Conservation (phyloP, 2,329 filamentous ascomycete genomes). For the Fusarium hostae region DNA sequence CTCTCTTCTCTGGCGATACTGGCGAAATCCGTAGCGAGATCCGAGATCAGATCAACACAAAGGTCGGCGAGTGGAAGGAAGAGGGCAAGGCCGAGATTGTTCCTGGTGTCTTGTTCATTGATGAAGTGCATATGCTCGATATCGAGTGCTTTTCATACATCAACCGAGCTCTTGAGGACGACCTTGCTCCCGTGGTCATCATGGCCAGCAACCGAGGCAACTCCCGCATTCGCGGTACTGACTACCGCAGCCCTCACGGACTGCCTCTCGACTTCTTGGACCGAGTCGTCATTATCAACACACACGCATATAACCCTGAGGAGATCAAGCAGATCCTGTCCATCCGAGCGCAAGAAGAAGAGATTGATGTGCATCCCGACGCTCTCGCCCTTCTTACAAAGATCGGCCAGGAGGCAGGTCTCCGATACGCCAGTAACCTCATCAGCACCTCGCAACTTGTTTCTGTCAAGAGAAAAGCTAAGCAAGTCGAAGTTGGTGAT, state of each 20-base stretch:
- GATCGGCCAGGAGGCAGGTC: conserved; percentile 90
- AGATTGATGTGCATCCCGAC: conserved; percentile 90
- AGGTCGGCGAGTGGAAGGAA: conserved; percentile 99
- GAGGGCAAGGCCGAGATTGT: conserved; percentile 99
- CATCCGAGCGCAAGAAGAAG: conserved; percentile 94
- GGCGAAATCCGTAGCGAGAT: conserved; percentile 98
- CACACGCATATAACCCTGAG: conserved; percentile 81
- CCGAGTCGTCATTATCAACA: conserved; percentile 95
- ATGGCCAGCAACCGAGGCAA: conserved; percentile 98
- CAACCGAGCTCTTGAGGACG: conserved; percentile 94
- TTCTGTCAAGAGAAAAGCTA: conserved; percentile 83
- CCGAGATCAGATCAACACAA: conserved; percentile 98
- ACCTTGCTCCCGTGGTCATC: conserved; percentile 96
- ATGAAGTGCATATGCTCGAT: conserved; percentile 99
- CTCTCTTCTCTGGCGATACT: conserved; percentile 96
- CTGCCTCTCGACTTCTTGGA: conserved; percentile 96
- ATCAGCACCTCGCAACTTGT: conserved; percentile 94
- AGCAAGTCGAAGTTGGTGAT: conserved; percentile 86
- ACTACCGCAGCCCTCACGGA: conserved; percentile 92
- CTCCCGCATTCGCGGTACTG: conserved; percentile 91
- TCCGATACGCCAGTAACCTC: conserved; percentile 97
- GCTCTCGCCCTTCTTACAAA: conserved; percentile 94
- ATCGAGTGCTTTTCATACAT: conserved; percentile 99
- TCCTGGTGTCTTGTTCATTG: conserved; percentile 95
- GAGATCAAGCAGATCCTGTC: conserved; percentile 93